phyloP scores from a whole-genome alignment of 106 monocot genomes.

The Agapanthus africanus region DNA sequence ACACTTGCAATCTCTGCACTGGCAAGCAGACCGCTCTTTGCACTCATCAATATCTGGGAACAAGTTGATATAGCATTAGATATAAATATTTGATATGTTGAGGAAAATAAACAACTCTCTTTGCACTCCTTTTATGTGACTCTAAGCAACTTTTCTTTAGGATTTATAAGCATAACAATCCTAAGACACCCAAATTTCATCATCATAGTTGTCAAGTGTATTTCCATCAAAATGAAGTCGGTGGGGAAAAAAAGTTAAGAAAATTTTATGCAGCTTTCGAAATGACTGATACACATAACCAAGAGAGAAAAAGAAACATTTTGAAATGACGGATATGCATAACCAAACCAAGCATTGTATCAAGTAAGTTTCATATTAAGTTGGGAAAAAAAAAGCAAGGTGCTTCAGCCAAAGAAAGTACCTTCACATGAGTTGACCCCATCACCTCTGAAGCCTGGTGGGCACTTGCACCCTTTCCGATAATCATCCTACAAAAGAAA shows the following conservation, averaged over 20 bases:
- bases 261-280: no score
- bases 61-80: not conserved
- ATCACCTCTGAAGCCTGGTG: slow-evolving; percentile 84
- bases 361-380: no score
- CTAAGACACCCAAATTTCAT: no score
- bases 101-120: no score
- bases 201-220: no score
- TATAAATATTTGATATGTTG: not conserved
- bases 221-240: no score
- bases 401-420: no score
- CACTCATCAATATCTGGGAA: slow-evolving; percentile 90
- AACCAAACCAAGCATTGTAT: not conserved
- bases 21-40: slow-evolving; percentile 75
- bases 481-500: slow-evolving; percentile 36
- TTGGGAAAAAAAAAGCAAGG: no score
- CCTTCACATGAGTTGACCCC: slow-evolving; percentile 73
- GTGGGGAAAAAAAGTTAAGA: no score
- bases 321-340: not conserved
- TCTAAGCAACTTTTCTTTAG: no score
- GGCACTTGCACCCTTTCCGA: slow-evolving; percentile 75
- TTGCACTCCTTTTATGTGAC: no score
- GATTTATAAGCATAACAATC: not conserved
- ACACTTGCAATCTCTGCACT: slow-evolving; percentile 79
- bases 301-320: not conserved
- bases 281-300: no score